Evolutionary conservation across 2,329 filamentous ascomycete genomes (phyloP), one percentile per base, ranked within the genome.

Genomic region (Sclerotinia sclerotiorum): DNA sequence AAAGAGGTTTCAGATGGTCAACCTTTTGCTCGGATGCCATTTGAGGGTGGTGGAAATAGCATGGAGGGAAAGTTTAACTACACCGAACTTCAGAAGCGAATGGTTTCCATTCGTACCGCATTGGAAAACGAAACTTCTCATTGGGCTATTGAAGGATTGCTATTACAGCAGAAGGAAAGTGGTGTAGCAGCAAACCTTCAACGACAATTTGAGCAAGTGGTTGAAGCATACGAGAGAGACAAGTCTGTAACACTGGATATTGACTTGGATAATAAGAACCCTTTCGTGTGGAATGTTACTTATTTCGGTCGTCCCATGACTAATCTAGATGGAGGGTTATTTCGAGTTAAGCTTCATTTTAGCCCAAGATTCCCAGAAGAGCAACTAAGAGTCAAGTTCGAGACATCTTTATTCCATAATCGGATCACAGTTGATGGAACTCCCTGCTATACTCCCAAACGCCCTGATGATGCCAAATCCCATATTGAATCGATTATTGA

Each of bases 301-400:
- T 94, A 97, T 77, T 96, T 97, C 77, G 95, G 95, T 35, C 87
- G 90, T 67, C 92, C 93, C 0, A 96, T 95, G 90, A 97, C 93
- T 7, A 93, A 97, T 73, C 86, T 98, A 2, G 94, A 98, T 74
- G 94, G 94, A 21, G 93, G 94, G 2, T 85, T 98, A 70, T 94
- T 98, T 81, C 87, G 87, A 70, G 90, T 97, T 78, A 90, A 85
- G 74, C 83, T 98, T 67, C 84, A 84, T 75, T 89, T 98, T 75
- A 97, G 93, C 74, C 89, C 92, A 7, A 86, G 88, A 7, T 98
- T 97, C 76, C 95, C 95, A 0, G 87, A 92, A 52, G 92, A 96
- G 74, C 92, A 97, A 74, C 95, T 94, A 32, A 88, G 94, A 46
- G 90, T 94, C 67, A 88, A 85, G 70, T 89, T 97, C 72, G 87